These are phyloP conservation scores for Fagus crenata DNA, from an alignment of 306 rosid genomes.

Conservation along the genomic window DNA sequence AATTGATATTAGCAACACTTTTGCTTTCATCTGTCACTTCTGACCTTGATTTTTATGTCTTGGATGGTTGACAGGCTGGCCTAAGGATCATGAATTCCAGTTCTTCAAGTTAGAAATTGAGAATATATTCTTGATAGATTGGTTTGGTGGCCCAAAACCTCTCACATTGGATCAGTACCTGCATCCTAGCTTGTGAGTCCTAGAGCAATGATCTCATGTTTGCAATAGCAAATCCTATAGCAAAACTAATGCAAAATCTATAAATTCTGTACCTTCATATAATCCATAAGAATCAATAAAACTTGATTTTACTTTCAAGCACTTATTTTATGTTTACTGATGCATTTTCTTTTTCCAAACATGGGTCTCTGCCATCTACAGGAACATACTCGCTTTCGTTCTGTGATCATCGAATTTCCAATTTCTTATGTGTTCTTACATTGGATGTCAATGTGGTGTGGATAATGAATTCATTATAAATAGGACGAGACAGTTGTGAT, in stretches of 20 bases:
- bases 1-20: conserved; percentile 13
- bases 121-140: conserved; percentile 67
- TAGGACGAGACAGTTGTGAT: conserved; percentile 23
- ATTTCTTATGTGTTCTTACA: neutral
- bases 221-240: conserved; percentile 1
- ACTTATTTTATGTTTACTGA: conserved; percentile 3
- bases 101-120: conserved; percentile 73
- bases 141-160: conserved; percentile 93
- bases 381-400: conserved; percentile 29
- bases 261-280: neutral
- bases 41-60: neutral
- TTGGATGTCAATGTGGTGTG: conserved; percentile 19
- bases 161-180: conserved; percentile 66
- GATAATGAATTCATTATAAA: conserved; percentile 14
- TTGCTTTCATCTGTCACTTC: conserved; percentile 3
- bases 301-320: neutral
- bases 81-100: conserved; percentile 63
- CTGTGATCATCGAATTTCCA: conserved; percentile 30
- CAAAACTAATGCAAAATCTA: neutral
- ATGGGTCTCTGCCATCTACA: conserved; percentile 30
- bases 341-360: conserved; percentile 9
- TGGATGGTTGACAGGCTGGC: conserved; percentile 63
- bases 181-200: conserved; percentile 48
- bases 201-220: neutral
- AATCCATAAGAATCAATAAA: conserved; percentile 13